Percentiles rank a stretch among this genome's conserved stretches.
These are phyloP conservation scores for Oryza rufipogon DNA, from an alignment of 176 grass and related monocot species.

Conservation along the genomic window DNA sequence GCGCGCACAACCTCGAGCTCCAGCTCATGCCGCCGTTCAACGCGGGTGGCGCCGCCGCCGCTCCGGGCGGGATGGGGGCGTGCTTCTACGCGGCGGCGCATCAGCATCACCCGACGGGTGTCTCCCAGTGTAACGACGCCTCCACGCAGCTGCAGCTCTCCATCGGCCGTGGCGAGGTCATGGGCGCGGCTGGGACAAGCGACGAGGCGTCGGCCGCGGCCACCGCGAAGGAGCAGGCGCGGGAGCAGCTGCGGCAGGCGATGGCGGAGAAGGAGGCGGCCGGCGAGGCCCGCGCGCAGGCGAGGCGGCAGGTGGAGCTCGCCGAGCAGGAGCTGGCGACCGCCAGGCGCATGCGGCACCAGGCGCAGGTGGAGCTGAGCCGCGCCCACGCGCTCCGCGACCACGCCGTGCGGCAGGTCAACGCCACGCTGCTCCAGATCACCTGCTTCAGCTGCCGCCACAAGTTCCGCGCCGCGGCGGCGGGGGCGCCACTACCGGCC, in stretches of 20 bases:
- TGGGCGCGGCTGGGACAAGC: neutral
- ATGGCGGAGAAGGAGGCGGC: slow-evolving; percentile 63
- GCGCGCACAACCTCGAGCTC: slow-evolving; percentile 61
- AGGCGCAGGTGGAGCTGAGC: slow-evolving; percentile 85
- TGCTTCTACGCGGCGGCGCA: neutral
- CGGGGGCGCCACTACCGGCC: neutral
- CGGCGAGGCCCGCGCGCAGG: slow-evolving; percentile 73
- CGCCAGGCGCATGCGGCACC: slow-evolving; percentile 80
- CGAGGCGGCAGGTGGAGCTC: slow-evolving; percentile 69
- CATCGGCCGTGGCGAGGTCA: slow-evolving; percentile 39
- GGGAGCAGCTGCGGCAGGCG: slow-evolving; percentile 52
- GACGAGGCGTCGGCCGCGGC: neutral
- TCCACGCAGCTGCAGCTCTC: slow-evolving; percentile 61
- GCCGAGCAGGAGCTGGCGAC: slow-evolving; percentile 81
- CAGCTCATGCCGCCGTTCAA: slow-evolving; percentile 71
- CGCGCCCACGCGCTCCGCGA: slow-evolving; percentile 76
- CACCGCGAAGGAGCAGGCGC: slow-evolving; percentile 25
- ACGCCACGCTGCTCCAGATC: slow-evolving; percentile 72
- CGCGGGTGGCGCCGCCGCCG: neutral
- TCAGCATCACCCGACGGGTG: neutral
- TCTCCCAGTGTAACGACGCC: neutral
- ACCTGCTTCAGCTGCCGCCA: slow-evolving; percentile 83
- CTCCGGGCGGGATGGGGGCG: neutral
- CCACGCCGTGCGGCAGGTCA: slow-evolving; percentile 78
- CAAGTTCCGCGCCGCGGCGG: slow-evolving; percentile 52